Conservation (phyloP, 441 rosid species). For the Theobroma grandiflorum region DNA sequence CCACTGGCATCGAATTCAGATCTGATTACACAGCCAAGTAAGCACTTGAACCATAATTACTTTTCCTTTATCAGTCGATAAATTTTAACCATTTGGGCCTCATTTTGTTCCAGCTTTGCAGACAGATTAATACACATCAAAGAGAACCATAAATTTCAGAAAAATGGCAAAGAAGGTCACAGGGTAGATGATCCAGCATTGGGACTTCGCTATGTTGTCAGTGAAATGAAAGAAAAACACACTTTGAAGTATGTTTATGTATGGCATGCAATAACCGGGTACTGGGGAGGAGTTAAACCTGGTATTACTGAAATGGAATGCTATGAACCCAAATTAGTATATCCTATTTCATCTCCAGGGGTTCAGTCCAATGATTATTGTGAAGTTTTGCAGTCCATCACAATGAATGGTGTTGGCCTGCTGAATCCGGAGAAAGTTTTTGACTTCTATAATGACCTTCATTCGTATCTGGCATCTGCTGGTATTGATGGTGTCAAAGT, state of each 20-base stretch:
- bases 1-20: slow-evolving; percentile 36
- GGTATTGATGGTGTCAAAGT: slow-evolving; percentile 75
- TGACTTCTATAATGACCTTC: slow-evolving; percentile 64
- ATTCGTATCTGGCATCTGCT: slow-evolving; percentile 66
- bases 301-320: slow-evolving; percentile 57
- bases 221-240: slow-evolving; percentile 51
- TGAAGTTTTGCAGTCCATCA: slow-evolving; percentile 47
- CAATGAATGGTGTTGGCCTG: slow-evolving; percentile 60
- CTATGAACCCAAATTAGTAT: slow-evolving; percentile 56
- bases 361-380: slow-evolving; percentile 51
- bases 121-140: slow-evolving; percentile 59
- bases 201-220: slow-evolving; percentile 52
- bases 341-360: slow-evolving; percentile 64
- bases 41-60: slow-evolving; percentile 21
- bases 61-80: not conserved
- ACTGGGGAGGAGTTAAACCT: slow-evolving; percentile 72
- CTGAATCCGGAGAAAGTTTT: slow-evolving; percentile 66
- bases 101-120: slow-evolving; percentile 48
- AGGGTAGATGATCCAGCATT: slow-evolving; percentile 54
- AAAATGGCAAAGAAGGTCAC: slow-evolving; percentile 55
- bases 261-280: slow-evolving; percentile 79
- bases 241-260: slow-evolving; percentile 61
- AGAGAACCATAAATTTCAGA: slow-evolving; percentile 74
- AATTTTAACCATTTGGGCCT: slow-evolving; percentile 13
- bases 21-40: slow-evolving; percentile 75